These are phyloP conservation scores for Thielaviopsis populi DNA, from an alignment of 2,329 filamentous ascomycete species.

Conservation along the genomic window DNA sequence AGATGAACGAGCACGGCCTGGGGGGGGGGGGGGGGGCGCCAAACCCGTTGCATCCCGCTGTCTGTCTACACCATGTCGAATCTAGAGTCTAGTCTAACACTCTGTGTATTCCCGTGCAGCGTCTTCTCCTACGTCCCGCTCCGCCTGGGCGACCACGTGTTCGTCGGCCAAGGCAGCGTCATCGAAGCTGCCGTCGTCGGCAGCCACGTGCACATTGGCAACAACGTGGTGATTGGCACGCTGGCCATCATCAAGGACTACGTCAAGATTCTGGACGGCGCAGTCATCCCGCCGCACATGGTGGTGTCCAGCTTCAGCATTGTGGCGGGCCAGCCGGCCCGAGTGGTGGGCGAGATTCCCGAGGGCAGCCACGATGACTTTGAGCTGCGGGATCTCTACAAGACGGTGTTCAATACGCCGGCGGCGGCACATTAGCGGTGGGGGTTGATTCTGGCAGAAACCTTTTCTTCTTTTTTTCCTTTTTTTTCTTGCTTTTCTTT, in stretches of 20 bases:
- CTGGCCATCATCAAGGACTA: slow-evolving; percentile 91
- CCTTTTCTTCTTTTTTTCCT: no score
- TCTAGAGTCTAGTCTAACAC: no score
- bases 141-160: slow-evolving; percentile 88
- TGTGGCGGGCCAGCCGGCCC: slow-evolving; percentile 68
- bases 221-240: slow-evolving; percentile 61
- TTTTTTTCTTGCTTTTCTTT: no score
- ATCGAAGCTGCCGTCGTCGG: slow-evolving; percentile 74
- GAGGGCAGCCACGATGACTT: slow-evolving; percentile 53
- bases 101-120: slow-evolving; percentile 22
- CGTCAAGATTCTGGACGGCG: slow-evolving; percentile 70
- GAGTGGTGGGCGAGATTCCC: slow-evolving; percentile 66
- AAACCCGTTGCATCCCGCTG: background rate
- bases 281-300: slow-evolving; percentile 74
- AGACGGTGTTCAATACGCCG: slow-evolving; percentile 45
- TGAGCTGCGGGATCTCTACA: slow-evolving; percentile 49
- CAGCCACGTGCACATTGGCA: slow-evolving; percentile 73
- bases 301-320: slow-evolving; percentile 85
- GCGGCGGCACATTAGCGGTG: slow-evolving; percentile 20
- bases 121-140: slow-evolving; percentile 71
- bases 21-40: no score
- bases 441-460: no score
- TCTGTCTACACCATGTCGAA: background rate
- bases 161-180: slow-evolving; percentile 59
- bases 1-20: background rate